phyloP scores from a whole-genome alignment of 495 filamentous ascomycete species.

The Lineolata rhizophorae region DNA sequence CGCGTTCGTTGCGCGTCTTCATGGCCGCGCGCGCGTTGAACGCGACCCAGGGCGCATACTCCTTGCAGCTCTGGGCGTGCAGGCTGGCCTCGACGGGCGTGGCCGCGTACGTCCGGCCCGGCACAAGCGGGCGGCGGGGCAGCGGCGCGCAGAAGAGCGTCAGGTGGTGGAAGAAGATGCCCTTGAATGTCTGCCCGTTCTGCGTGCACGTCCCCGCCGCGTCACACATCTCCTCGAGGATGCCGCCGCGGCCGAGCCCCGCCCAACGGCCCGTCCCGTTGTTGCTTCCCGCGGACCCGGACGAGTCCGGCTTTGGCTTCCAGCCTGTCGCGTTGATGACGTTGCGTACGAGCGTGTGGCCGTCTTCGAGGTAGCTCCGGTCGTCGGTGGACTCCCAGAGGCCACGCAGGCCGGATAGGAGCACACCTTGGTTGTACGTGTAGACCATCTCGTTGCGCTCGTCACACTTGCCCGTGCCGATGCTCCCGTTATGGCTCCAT shows the following conservation, averaged over 20 bases:
- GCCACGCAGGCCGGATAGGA: conserved; percentile 67
- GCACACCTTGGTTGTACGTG: conserved; percentile 88
- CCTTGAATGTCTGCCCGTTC: conserved; percentile 83
- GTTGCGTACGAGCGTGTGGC: conserved; percentile 46
- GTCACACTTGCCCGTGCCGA: conserved; percentile 43
- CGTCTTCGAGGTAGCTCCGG: conserved; percentile 48
- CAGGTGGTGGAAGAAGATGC: conserved; percentile 85
- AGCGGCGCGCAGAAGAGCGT: conserved; percentile 57
- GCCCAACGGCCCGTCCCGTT: conserved; percentile 30
- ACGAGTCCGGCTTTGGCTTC: conserved; percentile 8
- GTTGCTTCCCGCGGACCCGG: conserved; percentile 9
- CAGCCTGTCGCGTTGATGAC: conserved; percentile 65
- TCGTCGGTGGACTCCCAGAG: conserved; percentile 54
- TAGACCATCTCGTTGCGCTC: conserved; percentile 70
- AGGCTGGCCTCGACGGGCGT: conserved; percentile 7
- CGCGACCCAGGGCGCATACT: conserved; percentile 50
- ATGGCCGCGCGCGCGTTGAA: conserved; percentile 60
- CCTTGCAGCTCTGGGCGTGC: conserved; percentile 36
- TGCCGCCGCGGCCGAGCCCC: conserved; percentile 53
- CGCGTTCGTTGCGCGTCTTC: conserved; percentile 40
- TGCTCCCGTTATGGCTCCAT: conserved; percentile 30
- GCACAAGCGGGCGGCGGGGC: conserved; percentile 19
- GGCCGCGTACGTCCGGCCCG: conserved; percentile 17
- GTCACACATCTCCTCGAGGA: conserved; percentile 78
- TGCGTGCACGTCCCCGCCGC: conserved; percentile 53